Evolutionary conservation across 2,329 filamentous ascomycete species (phyloP).

Genomic region (Neonectria hederae): DNA sequence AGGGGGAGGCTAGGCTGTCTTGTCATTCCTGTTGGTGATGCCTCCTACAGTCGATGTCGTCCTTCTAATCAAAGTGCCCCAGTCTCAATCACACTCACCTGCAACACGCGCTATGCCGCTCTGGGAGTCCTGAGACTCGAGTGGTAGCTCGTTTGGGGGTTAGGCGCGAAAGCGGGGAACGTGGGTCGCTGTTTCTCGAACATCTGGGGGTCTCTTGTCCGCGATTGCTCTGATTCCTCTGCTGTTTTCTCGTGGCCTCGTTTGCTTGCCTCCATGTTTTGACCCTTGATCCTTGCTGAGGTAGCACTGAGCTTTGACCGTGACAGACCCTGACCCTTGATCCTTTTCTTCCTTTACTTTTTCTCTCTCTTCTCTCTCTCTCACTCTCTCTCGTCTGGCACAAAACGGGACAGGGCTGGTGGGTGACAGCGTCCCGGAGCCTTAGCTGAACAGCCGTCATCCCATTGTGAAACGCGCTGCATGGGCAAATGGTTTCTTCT

Average conservation of each 20-base stretch:
- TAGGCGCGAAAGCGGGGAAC: neutral
- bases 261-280: constrained; percentile 11
- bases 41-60: neutral
- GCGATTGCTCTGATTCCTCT: constrained; percentile 6
- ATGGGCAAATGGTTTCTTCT: constrained; percentile 3
- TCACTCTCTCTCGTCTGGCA: neutral
- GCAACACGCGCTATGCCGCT: constrained; percentile 6
- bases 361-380: too few relatives aligned
- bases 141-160: neutral
- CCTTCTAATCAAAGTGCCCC: constrained; percentile 22
- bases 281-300: constrained; percentile 19
- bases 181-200: constrained; percentile 26
- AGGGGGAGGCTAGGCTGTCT: too few relatives aligned
- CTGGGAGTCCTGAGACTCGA: neutral
- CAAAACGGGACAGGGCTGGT: neutral
- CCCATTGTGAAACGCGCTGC: constrained; percentile 16
- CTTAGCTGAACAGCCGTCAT: constrained; percentile 9
- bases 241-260: constrained; percentile 8
- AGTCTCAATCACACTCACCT: constrained; percentile 18
- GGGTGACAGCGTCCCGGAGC: neutral
- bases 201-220: constrained; percentile 23
- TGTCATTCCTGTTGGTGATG: neutral
- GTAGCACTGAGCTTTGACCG: neutral
- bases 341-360: too few relatives aligned
- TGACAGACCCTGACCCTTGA: neutral